phyloP scores from a whole-genome alignment of 768 basidiomycete species.

The Lactifluus volemus region DNA sequence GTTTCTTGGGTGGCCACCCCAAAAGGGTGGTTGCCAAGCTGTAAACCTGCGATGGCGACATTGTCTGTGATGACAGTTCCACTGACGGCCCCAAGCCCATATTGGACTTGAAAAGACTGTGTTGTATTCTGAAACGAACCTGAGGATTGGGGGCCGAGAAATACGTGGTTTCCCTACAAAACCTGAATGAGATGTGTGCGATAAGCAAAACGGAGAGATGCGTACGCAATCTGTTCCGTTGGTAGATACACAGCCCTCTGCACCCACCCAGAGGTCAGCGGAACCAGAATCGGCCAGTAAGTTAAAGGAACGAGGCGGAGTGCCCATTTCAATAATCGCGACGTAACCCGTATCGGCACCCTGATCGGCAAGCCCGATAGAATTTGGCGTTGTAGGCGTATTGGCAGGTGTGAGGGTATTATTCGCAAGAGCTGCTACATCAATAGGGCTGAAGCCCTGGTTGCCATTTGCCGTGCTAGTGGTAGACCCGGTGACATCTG shows the following conservation, averaged over 20 bases:
- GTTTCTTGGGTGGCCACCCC: conserved; percentile 57
- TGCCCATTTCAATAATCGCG: conserved; percentile 36
- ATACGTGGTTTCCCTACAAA: conserved; percentile 51
- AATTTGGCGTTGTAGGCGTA: conserved; percentile 36
- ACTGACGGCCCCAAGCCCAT: conserved; percentile 60
- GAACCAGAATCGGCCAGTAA: conserved; percentile 42
- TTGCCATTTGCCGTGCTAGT: conserved; percentile 16
- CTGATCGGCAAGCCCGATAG: conserved; percentile 66
- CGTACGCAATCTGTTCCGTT: conserved; percentile 34
- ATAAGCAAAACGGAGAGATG: background rate
- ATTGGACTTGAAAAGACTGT: conserved; percentile 47
- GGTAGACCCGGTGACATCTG: conserved; percentile 12
- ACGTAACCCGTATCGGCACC: conserved; percentile 47
- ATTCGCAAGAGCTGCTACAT: conserved; percentile 29
- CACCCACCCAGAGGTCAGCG: conserved; percentile 37
- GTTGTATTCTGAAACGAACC: conserved; percentile 49
- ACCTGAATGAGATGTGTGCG: background rate
- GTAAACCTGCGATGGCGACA: conserved; percentile 53
- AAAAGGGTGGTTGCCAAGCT: conserved; percentile 50
- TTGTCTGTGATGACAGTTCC: conserved; percentile 59
- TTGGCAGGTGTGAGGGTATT: conserved; percentile 37
- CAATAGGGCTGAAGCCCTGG: conserved; percentile 30
- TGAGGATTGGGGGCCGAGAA: conserved; percentile 55
- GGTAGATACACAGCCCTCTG: conserved; percentile 27
- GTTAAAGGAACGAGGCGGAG: conserved; percentile 34